A percentile compares a stretch with the other conserved stretches of the same genome.
Conservation (phyloP, 148 eudicot genomes). For the Amaranthus cruentus region DNA sequence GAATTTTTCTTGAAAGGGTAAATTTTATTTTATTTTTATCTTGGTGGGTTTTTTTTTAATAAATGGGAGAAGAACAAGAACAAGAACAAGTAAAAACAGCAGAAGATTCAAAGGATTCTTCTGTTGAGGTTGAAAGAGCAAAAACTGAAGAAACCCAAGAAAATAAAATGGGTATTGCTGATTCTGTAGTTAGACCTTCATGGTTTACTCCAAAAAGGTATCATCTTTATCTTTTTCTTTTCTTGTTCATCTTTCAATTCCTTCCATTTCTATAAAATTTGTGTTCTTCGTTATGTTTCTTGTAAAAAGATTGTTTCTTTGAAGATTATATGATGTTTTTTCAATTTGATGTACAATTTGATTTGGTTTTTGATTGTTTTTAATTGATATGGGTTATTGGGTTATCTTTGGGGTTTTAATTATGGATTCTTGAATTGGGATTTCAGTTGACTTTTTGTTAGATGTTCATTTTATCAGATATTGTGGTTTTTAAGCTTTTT, state of each 20-base stretch:
- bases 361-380: neutral
- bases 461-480: neutral
- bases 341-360: neutral
- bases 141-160: conserved; percentile 14
- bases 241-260: too few relatives aligned
- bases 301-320: too few relatives aligned
- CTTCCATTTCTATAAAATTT: too few relatives aligned
- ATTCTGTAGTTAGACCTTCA: conserved; percentile 37
- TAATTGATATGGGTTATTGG: neutral
- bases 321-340: too few relatives aligned
- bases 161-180: conserved; percentile 20
- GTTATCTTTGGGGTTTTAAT: conserved; percentile 5
- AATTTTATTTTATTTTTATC: neutral
- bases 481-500: neutral
- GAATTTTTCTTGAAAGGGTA: neutral
- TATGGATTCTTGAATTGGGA: neutral
- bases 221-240: neutral
- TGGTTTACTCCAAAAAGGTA: conserved; percentile 88
- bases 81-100: conserved; percentile 24
- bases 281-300: too few relatives aligned
- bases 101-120: conserved; percentile 29
- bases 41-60: neutral
- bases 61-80: conserved; percentile 18
- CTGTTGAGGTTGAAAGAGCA: conserved; percentile 19
- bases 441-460: neutral